Evolutionary conservation across 1,284 basidiomycete species (phyloP).

Genomic region (Retiboletus flavoniger): DNA sequence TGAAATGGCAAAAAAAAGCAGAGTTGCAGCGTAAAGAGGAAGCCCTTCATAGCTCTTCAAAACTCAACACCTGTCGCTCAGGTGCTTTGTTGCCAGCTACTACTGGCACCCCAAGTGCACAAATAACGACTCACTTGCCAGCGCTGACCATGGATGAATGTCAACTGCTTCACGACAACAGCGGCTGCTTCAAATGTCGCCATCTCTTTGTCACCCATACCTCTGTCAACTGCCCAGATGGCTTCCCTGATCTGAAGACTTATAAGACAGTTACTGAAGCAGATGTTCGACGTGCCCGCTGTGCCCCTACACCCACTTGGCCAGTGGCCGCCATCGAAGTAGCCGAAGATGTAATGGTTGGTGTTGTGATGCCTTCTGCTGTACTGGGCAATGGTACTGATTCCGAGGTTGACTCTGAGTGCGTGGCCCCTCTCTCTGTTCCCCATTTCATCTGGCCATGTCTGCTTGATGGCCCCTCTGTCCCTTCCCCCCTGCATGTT

Average conservation of each 20-base stretch:
- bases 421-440: background rate
- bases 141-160: background rate
- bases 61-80: too few relatives aligned
- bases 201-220: background rate
- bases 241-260: constrained; percentile 7
- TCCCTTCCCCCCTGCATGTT: background rate
- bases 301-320: background rate
- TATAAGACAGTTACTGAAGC: constrained; percentile 1
- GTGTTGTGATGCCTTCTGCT: background rate
- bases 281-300: background rate
- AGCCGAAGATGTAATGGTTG: background rate
- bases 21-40: background rate
- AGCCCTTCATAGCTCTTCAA: background rate
- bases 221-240: constrained; percentile 2
- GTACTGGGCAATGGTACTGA: background rate
- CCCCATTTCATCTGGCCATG: background rate
- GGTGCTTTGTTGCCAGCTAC: too few relatives aligned
- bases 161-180: background rate
- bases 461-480: background rate
- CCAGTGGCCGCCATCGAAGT: background rate
- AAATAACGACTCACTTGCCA: too few relatives aligned
- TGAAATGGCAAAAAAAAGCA: background rate
- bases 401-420: background rate
- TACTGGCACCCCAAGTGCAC: too few relatives aligned
- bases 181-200: background rate